Evolutionary conservation across 2,329 filamentous ascomycete species (phyloP).

Genomic region (Trichoderma atroviride): DNA sequence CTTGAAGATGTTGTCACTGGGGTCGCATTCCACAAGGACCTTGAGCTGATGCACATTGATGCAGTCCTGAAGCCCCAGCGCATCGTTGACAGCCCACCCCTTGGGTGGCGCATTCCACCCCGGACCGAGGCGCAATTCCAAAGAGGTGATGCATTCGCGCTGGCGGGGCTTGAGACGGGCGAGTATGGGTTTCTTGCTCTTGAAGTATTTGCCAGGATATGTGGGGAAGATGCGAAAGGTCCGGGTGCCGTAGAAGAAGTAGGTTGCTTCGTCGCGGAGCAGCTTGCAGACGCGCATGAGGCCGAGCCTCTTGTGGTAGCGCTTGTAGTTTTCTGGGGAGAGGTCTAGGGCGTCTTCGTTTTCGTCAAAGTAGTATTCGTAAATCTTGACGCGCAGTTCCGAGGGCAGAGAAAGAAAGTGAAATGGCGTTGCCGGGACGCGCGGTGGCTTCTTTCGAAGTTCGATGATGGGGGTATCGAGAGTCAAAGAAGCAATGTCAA

Average conservation of each 20-base stretch:
- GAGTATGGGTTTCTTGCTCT: constrained; percentile 72
- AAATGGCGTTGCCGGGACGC: constrained; percentile 52
- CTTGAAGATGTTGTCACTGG: constrained; percentile 66
- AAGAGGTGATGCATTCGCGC: constrained; percentile 60
- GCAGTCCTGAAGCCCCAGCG: constrained; percentile 66
- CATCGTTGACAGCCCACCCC: constrained; percentile 68
- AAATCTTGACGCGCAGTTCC: constrained; percentile 71
- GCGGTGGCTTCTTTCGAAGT: constrained; percentile 37
- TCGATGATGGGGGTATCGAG: constrained; percentile 44
- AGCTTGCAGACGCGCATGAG: constrained; percentile 64
- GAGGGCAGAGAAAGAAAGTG: constrained; percentile 68
- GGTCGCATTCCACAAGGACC: constrained; percentile 73
- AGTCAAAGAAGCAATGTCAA: constrained; percentile 49
- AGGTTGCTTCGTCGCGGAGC: constrained; percentile 64
- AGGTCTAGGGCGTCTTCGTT: constrained; percentile 64
- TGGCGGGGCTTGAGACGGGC: constrained; percentile 65
- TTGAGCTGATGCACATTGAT: constrained; percentile 60
- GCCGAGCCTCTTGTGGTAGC: constrained; percentile 60
- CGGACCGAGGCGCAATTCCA: constrained; percentile 73
- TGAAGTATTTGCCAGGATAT: constrained; percentile 66
- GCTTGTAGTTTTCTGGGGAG: constrained; percentile 65
- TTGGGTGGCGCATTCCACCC: constrained; percentile 72
- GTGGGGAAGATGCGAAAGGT: constrained; percentile 69
- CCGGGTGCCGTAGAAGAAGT: constrained; percentile 66
- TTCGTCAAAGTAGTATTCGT: constrained; percentile 62